These are phyloP conservation scores for Auriculariales sp. DNA, from an alignment of 768 basidiomycete species.

Conservation along the genomic window DNA sequence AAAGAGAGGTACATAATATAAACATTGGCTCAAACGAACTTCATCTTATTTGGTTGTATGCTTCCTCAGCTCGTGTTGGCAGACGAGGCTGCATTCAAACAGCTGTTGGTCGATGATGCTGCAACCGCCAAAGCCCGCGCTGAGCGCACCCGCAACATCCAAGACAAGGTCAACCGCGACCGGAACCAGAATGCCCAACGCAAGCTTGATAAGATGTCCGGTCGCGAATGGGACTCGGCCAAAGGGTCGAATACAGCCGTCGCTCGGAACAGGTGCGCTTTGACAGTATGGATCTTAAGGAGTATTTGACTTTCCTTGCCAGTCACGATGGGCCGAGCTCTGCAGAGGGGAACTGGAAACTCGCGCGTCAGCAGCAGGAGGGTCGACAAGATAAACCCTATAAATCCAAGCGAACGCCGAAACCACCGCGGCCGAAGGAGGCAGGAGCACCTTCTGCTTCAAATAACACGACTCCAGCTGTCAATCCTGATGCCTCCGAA, in stretches of 20 bases:
- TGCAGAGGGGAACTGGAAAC: not conserved
- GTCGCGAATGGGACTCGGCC: slow-evolving; percentile 74
- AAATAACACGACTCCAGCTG: no score
- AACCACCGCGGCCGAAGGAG: no score
- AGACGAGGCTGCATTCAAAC: slow-evolving; percentile 62
- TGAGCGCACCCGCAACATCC: slow-evolving; percentile 47
- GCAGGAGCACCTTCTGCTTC: no score
- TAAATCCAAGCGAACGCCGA: no score
- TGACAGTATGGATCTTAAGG: not conserved
- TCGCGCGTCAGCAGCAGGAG: not conserved
- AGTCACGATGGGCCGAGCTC: not conserved
- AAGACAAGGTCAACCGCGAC: slow-evolving; percentile 51
- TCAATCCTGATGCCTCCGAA: no score
- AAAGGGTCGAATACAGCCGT: slow-evolving; percentile 28
- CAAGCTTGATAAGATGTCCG: slow-evolving; percentile 69
- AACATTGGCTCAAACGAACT: not conserved
- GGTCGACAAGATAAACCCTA: not conserved
- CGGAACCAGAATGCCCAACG: slow-evolving; percentile 67
- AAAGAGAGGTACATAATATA: slow-evolving; percentile 34
- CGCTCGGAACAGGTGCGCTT: slow-evolving; percentile 3
- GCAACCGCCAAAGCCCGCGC: slow-evolving; percentile 26
- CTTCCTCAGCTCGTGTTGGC: slow-evolving; percentile 54
- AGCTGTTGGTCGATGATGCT: not conserved
- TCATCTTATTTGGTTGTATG: slow-evolving; percentile 1
- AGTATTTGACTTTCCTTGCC: not conserved